Evolutionary conservation across 257 asterid genomes (phyloP).

Genomic region (Capsicum pubescens): DNA sequence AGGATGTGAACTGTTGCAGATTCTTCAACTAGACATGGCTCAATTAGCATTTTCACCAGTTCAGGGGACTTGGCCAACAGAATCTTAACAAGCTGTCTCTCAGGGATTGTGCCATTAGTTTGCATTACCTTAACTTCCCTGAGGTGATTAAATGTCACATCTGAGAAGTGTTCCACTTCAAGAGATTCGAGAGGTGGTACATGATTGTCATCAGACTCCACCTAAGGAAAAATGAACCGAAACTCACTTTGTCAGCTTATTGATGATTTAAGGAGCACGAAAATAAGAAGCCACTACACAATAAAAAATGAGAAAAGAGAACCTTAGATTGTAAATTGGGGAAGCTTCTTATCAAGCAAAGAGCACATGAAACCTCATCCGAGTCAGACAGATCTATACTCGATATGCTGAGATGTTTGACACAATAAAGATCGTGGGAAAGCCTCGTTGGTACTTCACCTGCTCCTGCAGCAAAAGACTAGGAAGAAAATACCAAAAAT

Average conservation of each 20-base stretch:
- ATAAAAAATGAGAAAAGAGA: neutral
- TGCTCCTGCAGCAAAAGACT: conserved; percentile 14
- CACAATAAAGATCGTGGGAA: conserved; percentile 5
- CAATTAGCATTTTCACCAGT: neutral
- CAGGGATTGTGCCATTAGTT: conserved; percentile 23
- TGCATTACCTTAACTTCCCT: conserved; percentile 3
- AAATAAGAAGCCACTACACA: neutral
- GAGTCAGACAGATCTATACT: neutral
- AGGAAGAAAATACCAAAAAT: conserved; percentile 2
- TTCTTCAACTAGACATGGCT: conserved; percentile 9
- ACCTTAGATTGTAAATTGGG: neutral
- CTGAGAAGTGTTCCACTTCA: neutral
- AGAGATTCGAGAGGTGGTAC: neutral
- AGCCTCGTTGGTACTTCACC: conserved; percentile 24
- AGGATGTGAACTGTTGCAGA: neutral
- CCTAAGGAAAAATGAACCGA: neutral
- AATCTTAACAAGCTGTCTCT: conserved; percentile 22
- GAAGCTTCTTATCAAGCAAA: conserved; percentile 23
- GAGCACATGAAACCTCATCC: conserved; percentile 22
- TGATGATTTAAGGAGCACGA: conserved; percentile 8
- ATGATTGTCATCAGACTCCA: conserved; percentile 1
- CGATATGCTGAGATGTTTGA: conserved; percentile 8
- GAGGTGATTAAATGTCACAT: conserved; percentile 24
- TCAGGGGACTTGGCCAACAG: conserved; percentile 5
- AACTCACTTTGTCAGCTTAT: neutral